These are phyloP conservation scores for Clonostachys byssicola DNA, from an alignment of 2,329 filamentous ascomycete genomes.

Conservation along the genomic window DNA sequence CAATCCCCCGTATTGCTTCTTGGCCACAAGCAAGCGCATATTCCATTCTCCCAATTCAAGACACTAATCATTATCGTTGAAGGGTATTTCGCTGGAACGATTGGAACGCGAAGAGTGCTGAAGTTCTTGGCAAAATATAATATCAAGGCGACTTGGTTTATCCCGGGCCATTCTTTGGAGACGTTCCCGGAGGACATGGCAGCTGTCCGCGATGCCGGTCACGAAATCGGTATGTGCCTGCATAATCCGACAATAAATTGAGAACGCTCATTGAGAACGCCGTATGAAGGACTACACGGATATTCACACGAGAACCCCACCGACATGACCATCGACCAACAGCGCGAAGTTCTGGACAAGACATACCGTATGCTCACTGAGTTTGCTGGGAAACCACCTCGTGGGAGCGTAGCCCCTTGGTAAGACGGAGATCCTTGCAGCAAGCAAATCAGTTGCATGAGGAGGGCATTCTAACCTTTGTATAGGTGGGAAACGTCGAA, in stretches of 20 bases:
- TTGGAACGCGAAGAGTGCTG: conserved; percentile 61
- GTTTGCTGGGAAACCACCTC: conserved; percentile 66
- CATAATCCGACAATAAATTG: too few relatives aligned
- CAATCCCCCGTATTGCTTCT: not conserved
- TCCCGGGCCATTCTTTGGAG: conserved; percentile 42
- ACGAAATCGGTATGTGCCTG: conserved; percentile 32
- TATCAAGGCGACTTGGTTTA: conserved; percentile 60
- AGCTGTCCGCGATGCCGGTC: conserved; percentile 37
- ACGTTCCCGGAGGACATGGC: conserved; percentile 42
- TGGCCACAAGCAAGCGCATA: not conserved
- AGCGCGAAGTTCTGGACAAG: conserved; percentile 70
- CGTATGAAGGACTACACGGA: conserved; percentile 46
- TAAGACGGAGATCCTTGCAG: too few relatives aligned
- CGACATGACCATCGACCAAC: conserved; percentile 71
- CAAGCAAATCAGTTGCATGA: too few relatives aligned
- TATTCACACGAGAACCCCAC: conserved; percentile 73
- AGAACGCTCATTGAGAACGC: too few relatives aligned
- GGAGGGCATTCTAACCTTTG: too few relatives aligned
- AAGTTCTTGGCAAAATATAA: conserved; percentile 69
- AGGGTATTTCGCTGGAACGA: conserved; percentile 65
- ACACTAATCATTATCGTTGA: not conserved
- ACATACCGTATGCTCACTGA: conserved; percentile 68
- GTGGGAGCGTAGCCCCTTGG: conserved; percentile 69
- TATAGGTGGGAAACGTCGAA: conserved; percentile 61
- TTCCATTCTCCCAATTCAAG: not conserved